Base-by-base conservation (phyloP, 495 filamentous ascomycete species). In the Lichina pygmaea region DNA sequence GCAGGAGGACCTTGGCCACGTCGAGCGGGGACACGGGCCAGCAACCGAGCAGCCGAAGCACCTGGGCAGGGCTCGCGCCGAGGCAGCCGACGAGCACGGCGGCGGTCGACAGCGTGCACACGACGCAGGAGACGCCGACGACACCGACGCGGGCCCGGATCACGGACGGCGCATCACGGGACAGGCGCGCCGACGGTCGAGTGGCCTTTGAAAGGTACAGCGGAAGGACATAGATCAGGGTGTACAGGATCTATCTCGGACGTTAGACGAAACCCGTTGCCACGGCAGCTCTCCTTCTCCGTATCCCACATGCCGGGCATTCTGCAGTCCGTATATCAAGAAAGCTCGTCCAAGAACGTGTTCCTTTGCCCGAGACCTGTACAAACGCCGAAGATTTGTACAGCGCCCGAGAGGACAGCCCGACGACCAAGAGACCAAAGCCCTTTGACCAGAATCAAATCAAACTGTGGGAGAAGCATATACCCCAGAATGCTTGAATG, bases 101-200 rank as follows among this genome's bases (percentile, higher is more conserved):
- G 50, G 74, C 55, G 4, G 85, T 81, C 33, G 68, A 54, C 13
- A 65, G 24, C 13, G 71, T 67, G 59, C 72, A 72, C 44, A 72
- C 44, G 48, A 75, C 49, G 55, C 78, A 82, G 11, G 81, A 78
- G 42, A 76, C 46, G 4, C 69, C 74, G 53, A 93, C 89, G 40
- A 73, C 73, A 45, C 78, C 67, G 55, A 92, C 78, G 52, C 89
- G 75, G 49, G 81, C 77, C 44, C 77, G 79, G 60, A 97, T 93
- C 15, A 91, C 86, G 8, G 77, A 78, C 15, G 89, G 84, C 16
- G 80, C 73, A 70, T 95, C 86, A 47, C 89, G 76, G 45, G 80
- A 78, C 15, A 93, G 71, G 44, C 67, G 72, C n/a, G 72, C 69
- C 1, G 82, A 84, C 4, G 86, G 85, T 15, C 85, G 77, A 6